These are phyloP conservation scores for Clarireedia sp. DNA, from an alignment of 2,329 filamentous ascomycete genomes.

Conservation along the genomic window DNA sequence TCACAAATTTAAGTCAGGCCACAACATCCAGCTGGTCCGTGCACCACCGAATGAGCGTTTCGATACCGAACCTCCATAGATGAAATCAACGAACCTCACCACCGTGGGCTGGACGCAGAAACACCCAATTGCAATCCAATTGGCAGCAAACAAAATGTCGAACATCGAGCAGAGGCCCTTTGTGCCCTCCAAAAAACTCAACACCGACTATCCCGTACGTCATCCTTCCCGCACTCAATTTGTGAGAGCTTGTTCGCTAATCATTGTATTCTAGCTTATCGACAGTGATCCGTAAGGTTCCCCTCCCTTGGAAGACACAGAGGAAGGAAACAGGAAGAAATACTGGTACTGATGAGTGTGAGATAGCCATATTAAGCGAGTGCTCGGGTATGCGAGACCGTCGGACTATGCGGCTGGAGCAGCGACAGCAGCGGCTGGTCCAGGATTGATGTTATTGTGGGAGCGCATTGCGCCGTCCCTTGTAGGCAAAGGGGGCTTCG, in stretches of 20 bases:
- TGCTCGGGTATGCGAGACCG: conserved; percentile 75
- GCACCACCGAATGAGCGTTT: conserved; percentile 5
- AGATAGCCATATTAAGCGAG: conserved; percentile 78
- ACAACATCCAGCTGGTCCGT: background rate
- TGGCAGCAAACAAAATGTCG: conserved; percentile 30
- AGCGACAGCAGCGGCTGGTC: conserved; percentile 61
- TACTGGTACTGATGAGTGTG: conserved; percentile 23
- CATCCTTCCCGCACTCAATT: conserved; percentile 10
- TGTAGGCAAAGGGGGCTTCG: conserved; percentile 74
- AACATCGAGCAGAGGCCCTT: conserved; percentile 37
- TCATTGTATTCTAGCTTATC: conserved; percentile 66
- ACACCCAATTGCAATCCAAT: conserved; percentile 20
- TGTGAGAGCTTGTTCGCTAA: conserved; percentile 18
- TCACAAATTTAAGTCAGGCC: conserved; percentile 8
- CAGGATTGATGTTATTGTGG: conserved; percentile 66
- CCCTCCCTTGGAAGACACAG: background rate
- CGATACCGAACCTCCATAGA: conserved; percentile 10
- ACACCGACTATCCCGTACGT: conserved; percentile 82
- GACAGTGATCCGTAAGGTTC: conserved; percentile 88
- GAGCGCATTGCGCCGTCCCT: conserved; percentile 81
- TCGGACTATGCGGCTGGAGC: conserved; percentile 73
- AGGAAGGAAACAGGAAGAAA: background rate
- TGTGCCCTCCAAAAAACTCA: conserved; percentile 69
- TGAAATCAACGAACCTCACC: conserved; percentile 1
- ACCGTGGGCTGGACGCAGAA: background rate